Evolutionary conservation across 139 green algal genomes (phyloP).

Genomic region (Astrephomene gubernaculifera): DNA sequence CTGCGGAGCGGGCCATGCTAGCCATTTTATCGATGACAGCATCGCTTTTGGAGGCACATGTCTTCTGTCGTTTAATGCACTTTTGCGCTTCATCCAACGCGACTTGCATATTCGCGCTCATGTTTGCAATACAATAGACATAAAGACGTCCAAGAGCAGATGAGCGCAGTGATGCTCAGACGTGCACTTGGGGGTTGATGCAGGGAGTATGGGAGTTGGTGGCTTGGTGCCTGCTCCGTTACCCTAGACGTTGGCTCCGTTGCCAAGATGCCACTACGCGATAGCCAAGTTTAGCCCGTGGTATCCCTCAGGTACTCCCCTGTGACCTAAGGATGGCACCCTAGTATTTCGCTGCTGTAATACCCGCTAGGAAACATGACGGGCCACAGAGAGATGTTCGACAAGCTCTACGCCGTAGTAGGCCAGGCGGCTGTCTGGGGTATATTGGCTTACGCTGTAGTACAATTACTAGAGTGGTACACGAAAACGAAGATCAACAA

Average conservation of each 20-base stretch:
- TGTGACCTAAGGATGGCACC: no score
- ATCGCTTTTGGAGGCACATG: slow-evolving; percentile 55
- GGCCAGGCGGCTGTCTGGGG: neutral
- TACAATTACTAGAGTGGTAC: neutral
- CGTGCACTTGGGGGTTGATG: no score
- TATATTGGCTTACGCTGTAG: neutral
- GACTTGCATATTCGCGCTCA: slow-evolving; percentile 42
- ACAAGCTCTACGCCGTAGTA: neutral
- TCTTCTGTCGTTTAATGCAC: slow-evolving; percentile 83
- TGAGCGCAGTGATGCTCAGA: no score
- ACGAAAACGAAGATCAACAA: neutral
- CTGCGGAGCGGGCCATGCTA: slow-evolving; percentile 10
- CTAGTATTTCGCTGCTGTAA: no score
- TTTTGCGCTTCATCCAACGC: slow-evolving; percentile 71
- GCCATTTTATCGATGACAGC: slow-evolving; percentile 65
- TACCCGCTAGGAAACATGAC: neutral
- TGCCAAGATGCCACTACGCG: no score
- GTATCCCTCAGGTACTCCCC: no score
- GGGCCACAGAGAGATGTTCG: neutral
- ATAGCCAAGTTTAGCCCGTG: no score
- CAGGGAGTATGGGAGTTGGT: no score
- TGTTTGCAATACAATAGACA: no score
- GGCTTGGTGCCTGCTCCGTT: no score
- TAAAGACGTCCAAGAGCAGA: no score
- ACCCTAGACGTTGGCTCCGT: no score